Base-by-base conservation (phyloP, 306 rosid genomes). In the Casuarina glauca region DNA sequence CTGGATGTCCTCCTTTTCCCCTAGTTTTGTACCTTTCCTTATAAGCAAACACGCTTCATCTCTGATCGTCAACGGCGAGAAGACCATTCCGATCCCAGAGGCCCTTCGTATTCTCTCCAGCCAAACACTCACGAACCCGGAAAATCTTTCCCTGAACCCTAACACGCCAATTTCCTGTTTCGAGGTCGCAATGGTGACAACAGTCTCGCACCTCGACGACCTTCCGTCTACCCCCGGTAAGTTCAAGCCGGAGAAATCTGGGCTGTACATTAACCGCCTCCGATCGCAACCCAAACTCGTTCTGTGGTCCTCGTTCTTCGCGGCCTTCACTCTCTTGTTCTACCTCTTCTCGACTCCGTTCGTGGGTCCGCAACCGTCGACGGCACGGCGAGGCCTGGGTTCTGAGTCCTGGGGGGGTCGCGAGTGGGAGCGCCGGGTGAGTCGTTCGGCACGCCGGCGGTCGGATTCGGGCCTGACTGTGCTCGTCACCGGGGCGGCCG, bases 401-500 rank as follows among this genome's bases (percentile, higher is more conserved):
- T 66, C 71, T 11, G 81, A 73, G 60, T 81, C 94, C n/a, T 93
- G 90, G 91, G 95, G 93, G 4, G 98, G 97, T 32, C 81, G 87
- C 55, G 82, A 71, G 39, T 93, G 97, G 98, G 98, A 93, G 62
- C 87, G 85, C 42, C 90, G 83, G 6, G 97, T 93, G 12, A 84
- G 85, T 5, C 89, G 88, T 68, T 93, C 97, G 3, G 81, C 91
- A 0, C 84, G 86, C 9, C 67, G 73, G 20, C 60, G 20, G 19
- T 80, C 93, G 6, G 3, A 62, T 36, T 81, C 90, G 9, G 85
- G 84, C 13, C 74, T 82, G 52, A 80, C 90, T 11, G 92, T 93
- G 4, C 91, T 93, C 2, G 93, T 93, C 55, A 93, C 95, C 12
- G 97, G 98, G 32, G 96, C 97, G 5, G 88, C 91, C 7, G 97